phyloP scores from a whole-genome alignment of 1,284 basidiomycete genomes.

The Rhizoctonia solani region DNA sequence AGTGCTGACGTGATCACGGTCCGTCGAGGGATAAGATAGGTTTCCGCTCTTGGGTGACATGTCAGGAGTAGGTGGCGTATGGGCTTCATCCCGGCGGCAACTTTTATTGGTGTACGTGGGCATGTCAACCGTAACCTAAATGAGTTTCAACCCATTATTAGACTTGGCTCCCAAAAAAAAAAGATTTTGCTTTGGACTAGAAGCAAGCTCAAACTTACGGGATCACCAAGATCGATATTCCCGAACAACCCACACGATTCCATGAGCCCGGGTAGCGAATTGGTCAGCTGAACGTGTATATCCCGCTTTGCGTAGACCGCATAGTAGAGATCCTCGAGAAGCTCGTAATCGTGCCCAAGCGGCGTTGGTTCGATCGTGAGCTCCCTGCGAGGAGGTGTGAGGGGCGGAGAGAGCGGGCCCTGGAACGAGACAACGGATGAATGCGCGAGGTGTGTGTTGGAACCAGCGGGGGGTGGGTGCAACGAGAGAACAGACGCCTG shows the following conservation, averaged over 20 bases:
- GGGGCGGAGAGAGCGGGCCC: slow-evolving; percentile 11
- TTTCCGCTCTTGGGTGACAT: slow-evolving; percentile 24
- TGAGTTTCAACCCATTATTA: not conserved
- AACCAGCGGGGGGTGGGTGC: slow-evolving; percentile 2
- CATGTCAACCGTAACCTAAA: not conserved
- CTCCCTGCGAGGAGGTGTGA: slow-evolving; percentile 15
- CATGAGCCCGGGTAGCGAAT: slow-evolving; percentile 9
- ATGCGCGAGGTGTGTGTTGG: not conserved
- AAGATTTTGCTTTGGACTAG: too few species aligned
- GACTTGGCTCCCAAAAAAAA: not conserved
- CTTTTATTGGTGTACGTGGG: not conserved
- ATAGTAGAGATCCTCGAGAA: slow-evolving; percentile 36
- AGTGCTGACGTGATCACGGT: not conserved
- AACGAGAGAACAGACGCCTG: slow-evolving; percentile 3
- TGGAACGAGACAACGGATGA: slow-evolving; percentile 22
- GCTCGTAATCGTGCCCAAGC: slow-evolving; percentile 31
- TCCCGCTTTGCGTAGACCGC: slow-evolving; percentile 30
- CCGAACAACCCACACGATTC: slow-evolving; percentile 1
- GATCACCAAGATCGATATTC: not conserved
- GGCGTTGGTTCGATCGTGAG: not conserved
- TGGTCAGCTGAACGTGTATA: slow-evolving; percentile 30
- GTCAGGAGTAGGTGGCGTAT: slow-evolving; percentile 22
- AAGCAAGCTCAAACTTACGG: not conserved
- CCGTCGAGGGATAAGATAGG: not conserved
- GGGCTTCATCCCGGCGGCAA: not conserved